Evolutionary conservation across 345 rosid genomes (phyloP), one percentile per base, ranked within the genome.

Genomic region (Lagerstroemia speciosa): DNA sequence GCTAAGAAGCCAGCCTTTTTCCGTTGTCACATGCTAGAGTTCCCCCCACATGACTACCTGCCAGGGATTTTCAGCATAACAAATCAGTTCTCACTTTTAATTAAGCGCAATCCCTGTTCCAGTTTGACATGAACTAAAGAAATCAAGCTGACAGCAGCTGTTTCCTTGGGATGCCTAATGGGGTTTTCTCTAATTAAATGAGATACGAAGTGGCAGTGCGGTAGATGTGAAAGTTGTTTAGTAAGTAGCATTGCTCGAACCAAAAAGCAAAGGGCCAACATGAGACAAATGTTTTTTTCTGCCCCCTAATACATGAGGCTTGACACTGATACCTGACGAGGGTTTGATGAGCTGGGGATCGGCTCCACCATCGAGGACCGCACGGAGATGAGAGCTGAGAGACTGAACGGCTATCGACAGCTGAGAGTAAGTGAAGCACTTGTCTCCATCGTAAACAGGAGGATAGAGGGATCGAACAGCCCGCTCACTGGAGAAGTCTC

Each of bases 371-470:
- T 80, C 68, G 72, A 90, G 92, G 67, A 81, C 55, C 50, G 69
- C 70, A 66, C 77, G 78, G 67, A 93, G 79, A 68, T 89, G 94
- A 75, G 78, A 67, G 72, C 67, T 67, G 70, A 93, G 86, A 41
- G 77, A 77, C 62, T 80, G 83, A 43, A 91, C 82, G 62, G 89
- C 83, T 40, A 81, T 75, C 19, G 83, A 74, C 4, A 93, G 24
- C 12, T 84, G 71, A 11, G 80, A 67, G 76, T 80, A 89, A 43
- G 94, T 83, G 88, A 87, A 93, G 75, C 73, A 70, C 43, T 65
- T 67, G 81, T 89, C 97, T 34, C 96, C 93, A 36, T 78, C 78
- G 66, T 80, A 82, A n/a, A 84, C 67, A 20, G 82, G 84, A 50
- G 86, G 85, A 55, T 43, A 46, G 65, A 5, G 57, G 34, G 73